A percentile compares a stretch with the other conserved stretches of the same genome.
phyloP scores from a whole-genome alignment of 2,329 filamentous ascomycete species.

The Calonectria multiphialidica region DNA sequence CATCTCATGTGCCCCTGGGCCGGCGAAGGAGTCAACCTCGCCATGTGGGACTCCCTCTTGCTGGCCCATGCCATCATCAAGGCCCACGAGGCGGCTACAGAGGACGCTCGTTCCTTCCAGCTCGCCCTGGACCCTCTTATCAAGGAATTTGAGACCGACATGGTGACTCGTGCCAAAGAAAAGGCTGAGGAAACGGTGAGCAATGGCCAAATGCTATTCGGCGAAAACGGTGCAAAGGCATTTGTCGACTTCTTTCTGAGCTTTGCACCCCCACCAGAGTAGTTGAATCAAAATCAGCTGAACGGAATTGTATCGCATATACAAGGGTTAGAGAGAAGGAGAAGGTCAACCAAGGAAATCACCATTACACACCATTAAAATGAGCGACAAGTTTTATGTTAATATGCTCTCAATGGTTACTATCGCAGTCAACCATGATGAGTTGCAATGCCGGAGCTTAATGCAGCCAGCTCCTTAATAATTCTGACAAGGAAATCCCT shows the following conservation, averaged over 20 bases:
- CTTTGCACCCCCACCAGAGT: background rate
- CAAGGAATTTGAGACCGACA: background rate
- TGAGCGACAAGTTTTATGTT: background rate
- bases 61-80: constrained; percentile 50
- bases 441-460: background rate
- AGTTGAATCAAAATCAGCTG: background rate
- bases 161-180: constrained; percentile 7
- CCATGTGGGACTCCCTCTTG: constrained; percentile 62
- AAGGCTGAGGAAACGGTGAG: constrained; percentile 9
- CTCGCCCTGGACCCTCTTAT: background rate
- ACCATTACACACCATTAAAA: no score
- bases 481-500: background rate
- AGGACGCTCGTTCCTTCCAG: background rate
- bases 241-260: constrained; percentile 6
- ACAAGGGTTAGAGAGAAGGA: no score
- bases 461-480: background rate
- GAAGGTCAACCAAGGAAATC: no score
- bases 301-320: no score
- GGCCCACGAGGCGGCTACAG: background rate
- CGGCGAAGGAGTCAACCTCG: constrained; percentile 67
- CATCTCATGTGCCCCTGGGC: constrained; percentile 65
- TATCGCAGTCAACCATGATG: background rate
- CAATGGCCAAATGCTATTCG: constrained; percentile 16
- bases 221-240: constrained; percentile 11
- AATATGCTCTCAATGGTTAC: background rate